Evolutionary conservation across 192 early-diverging fungal genomes (phyloP), one percentile per base, ranked within the genome.

Genomic region (Entomortierella beljakovae): DNA sequence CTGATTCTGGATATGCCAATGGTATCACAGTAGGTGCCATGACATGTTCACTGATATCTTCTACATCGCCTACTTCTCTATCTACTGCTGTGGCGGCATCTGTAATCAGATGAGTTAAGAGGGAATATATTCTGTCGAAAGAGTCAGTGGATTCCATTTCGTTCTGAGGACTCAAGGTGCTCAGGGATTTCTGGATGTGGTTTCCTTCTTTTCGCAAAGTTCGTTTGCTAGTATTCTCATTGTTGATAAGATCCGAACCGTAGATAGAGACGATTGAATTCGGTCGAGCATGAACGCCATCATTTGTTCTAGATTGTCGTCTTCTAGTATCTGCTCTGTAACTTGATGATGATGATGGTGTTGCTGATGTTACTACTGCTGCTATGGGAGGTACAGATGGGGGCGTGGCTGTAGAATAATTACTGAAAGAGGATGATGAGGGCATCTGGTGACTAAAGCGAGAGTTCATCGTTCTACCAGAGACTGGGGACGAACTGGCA

Each of bases 81-180:
- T 71, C 68, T 3, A 80, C 77, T 0, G 82, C 82, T 3, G 71
- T 73, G 6, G 71, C 62, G 0, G 82, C 82, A 48, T 83, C 82
- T 38, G 49, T 51, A 8, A 83, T 59, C 6, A 83, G 55, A 23
- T 70, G 61, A 3, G 52, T 57, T 3, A 83, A 28, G 11, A 80
- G 26, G 0, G 56, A 63, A 29, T 57, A 66, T 55, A 83, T 83
- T n/a, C 77, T 52, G 15, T 70, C 67, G 28, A 80, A 83, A 1
- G 76, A 18, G 1, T 55, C 61, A 43, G 61, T 59, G 3, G 64
- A 64, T n/a, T 83, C 70, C 2, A 28, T 34, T 7, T 67, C 64
- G n/a, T 38, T 6, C 31, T 48, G 26, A 43, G 18, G n/a, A 32
- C 31, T 40, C 11, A 62, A 16, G 48, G 43, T 62, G 13, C 28